phyloP scores from a whole-genome alignment of 768 basidiomycete species.

The Rhodotorula babjevae region DNA sequence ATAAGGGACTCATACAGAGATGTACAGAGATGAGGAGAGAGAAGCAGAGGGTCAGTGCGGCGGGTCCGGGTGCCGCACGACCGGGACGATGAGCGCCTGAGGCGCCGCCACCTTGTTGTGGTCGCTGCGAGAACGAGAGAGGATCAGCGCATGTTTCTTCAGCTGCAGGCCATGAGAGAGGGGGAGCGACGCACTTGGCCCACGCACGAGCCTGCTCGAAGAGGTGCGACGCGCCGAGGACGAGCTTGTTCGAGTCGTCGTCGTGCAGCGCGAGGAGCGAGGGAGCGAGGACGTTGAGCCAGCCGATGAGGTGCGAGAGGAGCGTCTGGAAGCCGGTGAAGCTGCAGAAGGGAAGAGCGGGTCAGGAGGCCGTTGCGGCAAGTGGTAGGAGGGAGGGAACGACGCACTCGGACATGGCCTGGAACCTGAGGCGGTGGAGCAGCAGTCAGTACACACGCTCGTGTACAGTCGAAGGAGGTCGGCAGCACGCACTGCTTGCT shows the following conservation, averaged over 20 bases:
- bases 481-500: conserved; percentile 1
- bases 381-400: too few relatives aligned
- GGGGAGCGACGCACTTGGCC: not conserved
- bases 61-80: not conserved
- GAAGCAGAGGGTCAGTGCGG: too few relatives aligned
- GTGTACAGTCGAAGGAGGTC: too few relatives aligned
- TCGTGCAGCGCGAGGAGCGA: conserved; percentile 19
- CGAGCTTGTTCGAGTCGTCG: not conserved
- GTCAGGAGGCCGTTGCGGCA: too few relatives aligned
- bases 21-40: too few relatives aligned
- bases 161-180: too few relatives aligned
- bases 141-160: too few relatives aligned
- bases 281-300: conserved; percentile 2
- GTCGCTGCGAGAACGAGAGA: not conserved
- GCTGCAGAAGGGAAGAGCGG: not conserved
- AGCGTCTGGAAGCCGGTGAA: conserved; percentile 27
- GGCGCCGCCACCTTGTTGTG: conserved; percentile 16
- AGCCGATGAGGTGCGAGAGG: conserved; percentile 2
- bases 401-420: conserved; percentile 30
- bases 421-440: not conserved
- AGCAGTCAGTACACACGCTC: not conserved
- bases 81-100: conserved; percentile 16
- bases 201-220: not conserved
- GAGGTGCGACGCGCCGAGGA: not conserved
- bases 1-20: too few relatives aligned